Conservation (phyloP, 1,284 basidiomycete species). For the Moesziomyces antarcticus region DNA sequence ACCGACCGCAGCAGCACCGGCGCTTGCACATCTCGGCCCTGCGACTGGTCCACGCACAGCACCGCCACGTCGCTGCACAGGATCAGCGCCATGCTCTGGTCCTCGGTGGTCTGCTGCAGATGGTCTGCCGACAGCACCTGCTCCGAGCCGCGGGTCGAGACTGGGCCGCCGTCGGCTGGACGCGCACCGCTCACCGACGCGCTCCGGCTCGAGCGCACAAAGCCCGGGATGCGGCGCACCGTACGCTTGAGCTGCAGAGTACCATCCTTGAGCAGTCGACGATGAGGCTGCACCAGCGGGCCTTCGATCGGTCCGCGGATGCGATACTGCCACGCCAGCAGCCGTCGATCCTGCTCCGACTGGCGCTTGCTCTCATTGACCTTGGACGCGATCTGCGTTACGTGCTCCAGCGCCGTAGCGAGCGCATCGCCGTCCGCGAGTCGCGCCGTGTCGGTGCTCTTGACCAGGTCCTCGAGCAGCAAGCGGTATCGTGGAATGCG, state of each 20-base stretch:
- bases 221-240: slow-evolving; percentile 86
- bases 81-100: slow-evolving; percentile 70
- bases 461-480: slow-evolving; percentile 70
- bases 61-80: slow-evolving; percentile 93
- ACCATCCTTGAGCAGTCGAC: slow-evolving; percentile 75
- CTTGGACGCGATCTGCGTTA: slow-evolving; percentile 60
- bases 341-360: slow-evolving; percentile 51
- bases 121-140: slow-evolving; percentile 85
- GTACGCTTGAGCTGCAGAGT: slow-evolving; percentile 83
- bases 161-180: slow-evolving; percentile 2
- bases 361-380: slow-evolving; percentile 70
- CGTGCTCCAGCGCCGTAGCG: slow-evolving; percentile 55
- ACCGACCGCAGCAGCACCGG: slow-evolving; percentile 30
- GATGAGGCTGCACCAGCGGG: slow-evolving; percentile 96
- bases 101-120: slow-evolving; percentile 72
- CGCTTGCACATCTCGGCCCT: slow-evolving; percentile 15
- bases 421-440: slow-evolving; percentile 42
- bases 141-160: slow-evolving; percentile 5
- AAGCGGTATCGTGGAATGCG: slow-evolving; percentile 94
- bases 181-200: slow-evolving; percentile 14
- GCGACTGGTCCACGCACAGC: slow-evolving; percentile 78
- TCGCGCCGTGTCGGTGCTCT: slow-evolving; percentile 49
- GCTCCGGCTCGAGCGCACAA: slow-evolving; percentile 70
- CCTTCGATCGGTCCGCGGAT: slow-evolving; percentile 92
- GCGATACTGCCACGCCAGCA: slow-evolving; percentile 78